phyloP scores from a whole-genome alignment of 2,329 filamentous ascomycete genomes.

The Aspergillus ibericus region DNA sequence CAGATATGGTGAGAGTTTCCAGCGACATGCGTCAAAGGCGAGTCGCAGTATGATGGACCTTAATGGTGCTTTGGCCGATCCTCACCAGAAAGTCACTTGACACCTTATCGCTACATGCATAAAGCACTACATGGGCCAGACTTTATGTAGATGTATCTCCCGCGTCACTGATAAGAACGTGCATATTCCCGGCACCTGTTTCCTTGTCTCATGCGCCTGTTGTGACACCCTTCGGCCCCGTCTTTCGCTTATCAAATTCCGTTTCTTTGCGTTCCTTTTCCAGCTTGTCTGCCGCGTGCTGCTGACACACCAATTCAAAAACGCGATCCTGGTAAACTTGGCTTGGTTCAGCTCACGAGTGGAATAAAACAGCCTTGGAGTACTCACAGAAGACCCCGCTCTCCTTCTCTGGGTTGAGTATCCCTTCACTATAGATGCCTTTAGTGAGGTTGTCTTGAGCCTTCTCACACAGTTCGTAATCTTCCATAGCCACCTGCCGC shows the following conservation, averaged over 20 bases:
- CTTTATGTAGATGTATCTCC: background rate
- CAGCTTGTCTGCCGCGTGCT: slow-evolving; percentile 41
- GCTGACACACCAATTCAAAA: slow-evolving; percentile 46
- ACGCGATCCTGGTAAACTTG: slow-evolving; percentile 50
- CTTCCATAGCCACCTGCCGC: slow-evolving; percentile 57
- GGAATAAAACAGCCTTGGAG: background rate
- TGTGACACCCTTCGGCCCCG: background rate
- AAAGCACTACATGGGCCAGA: background rate
- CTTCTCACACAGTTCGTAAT: slow-evolving; percentile 59
- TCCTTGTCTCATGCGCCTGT: background rate
- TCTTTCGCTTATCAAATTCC: slow-evolving; percentile 8
- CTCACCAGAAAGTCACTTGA: background rate
- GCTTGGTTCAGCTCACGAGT: background rate
- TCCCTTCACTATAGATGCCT: slow-evolving; percentile 56
- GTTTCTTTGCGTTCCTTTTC: slow-evolving; percentile 6
- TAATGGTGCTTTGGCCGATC: background rate
- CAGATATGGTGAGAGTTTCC: slow-evolving; percentile 21
- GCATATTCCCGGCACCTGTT: background rate
- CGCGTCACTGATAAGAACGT: background rate
- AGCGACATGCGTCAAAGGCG: background rate
- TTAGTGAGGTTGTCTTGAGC: slow-evolving; percentile 56
- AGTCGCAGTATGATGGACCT: background rate
- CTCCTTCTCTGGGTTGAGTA: slow-evolving; percentile 58
- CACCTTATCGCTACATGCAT: background rate
- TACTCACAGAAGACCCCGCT: slow-evolving; percentile 54